phyloP scores from a whole-genome alignment of 129 eudicot genomes.

The Ambrosia trifida region DNA sequence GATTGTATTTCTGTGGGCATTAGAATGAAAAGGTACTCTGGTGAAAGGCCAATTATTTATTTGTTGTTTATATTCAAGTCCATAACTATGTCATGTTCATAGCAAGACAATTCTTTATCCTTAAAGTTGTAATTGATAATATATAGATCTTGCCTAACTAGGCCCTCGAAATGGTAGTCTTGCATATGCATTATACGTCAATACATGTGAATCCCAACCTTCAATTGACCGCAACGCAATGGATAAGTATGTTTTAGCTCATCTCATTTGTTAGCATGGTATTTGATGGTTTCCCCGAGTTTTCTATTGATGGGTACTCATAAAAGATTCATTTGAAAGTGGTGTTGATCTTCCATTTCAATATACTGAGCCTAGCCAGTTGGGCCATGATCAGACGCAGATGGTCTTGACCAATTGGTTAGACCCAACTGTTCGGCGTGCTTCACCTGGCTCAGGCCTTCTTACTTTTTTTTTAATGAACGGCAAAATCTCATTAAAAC shows the following conservation, averaged over 20 bases:
- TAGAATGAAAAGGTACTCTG: slow-evolving; percentile 4
- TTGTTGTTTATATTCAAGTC: slow-evolving; percentile 15
- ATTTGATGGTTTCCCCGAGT: too few species aligned
- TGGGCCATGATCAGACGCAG: background rate
- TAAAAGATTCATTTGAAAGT: too few species aligned
- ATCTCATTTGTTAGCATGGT: too few species aligned
- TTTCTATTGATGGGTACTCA: too few species aligned
- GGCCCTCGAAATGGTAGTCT: background rate
- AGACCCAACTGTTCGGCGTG: background rate
- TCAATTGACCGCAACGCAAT: too few species aligned
- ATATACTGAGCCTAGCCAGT: background rate
- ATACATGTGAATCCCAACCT: background rate
- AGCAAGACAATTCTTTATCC: slow-evolving; percentile 12
- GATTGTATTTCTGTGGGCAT: slow-evolving; percentile 24
- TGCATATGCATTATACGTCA: background rate
- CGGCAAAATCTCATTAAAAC: too few species aligned
- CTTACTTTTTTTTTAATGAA: too few species aligned
- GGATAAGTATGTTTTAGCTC: too few species aligned
- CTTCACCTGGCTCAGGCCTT: background rate
- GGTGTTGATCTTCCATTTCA: background rate
- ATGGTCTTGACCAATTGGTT: background rate
- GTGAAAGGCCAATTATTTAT: slow-evolving; percentile 32
- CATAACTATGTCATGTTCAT: slow-evolving; percentile 9
- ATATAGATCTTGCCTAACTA: background rate
- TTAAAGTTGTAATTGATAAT: background rate